Percentiles rank a stretch among this genome's conserved stretches.
Conservation (phyloP, 805 yeast species). For the Geotrichum ghanense region DNA sequence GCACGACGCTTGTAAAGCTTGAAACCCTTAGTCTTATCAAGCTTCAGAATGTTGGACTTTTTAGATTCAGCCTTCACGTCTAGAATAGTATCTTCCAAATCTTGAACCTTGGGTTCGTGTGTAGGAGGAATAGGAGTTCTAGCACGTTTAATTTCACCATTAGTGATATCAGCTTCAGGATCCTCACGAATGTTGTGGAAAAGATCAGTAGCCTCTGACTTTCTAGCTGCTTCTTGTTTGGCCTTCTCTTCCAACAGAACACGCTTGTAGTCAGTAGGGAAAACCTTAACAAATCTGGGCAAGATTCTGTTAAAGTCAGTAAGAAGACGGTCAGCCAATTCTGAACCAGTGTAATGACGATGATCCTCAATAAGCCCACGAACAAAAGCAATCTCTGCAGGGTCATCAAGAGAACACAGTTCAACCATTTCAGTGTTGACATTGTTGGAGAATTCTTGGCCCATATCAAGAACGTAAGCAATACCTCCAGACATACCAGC, state of each 20-base stretch:
- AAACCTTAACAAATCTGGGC: conserved; percentile 83
- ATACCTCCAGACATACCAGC: conserved; percentile 99
- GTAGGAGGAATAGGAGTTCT: conserved; percentile 18
- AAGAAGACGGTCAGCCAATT: conserved; percentile 73
- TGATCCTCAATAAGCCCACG: conserved; percentile 92
- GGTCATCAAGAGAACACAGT: conserved; percentile 64
- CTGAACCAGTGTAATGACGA: conserved; percentile 87
- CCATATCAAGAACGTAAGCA: conserved; percentile 91
- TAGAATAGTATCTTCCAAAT: conserved; percentile 77
- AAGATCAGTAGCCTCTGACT: conserved; percentile 53
- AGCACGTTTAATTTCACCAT: conserved; percentile 64
- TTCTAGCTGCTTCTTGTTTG: conserved; percentile 50
- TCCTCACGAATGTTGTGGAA: conserved; percentile 62
- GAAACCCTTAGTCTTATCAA: conserved; percentile 82
- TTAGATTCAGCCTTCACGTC: conserved; percentile 57
- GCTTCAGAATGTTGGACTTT: conserved; percentile 43
- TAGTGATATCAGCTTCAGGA: conserved; percentile 76
- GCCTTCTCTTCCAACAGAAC: conserved; percentile 72
- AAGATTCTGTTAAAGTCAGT: conserved; percentile 79
- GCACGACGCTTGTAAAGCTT: conserved; percentile 85
- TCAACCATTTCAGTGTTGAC: conserved; percentile 79
- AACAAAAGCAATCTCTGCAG: conserved; percentile 86
- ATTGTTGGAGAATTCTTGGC: conserved; percentile 75
- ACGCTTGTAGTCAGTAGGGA: conserved; percentile 83
- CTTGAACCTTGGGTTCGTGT: conserved; percentile 74